phyloP scores from a whole-genome alignment of 2,329 filamentous ascomycete species.

The Tolypocladium endophyticum region DNA sequence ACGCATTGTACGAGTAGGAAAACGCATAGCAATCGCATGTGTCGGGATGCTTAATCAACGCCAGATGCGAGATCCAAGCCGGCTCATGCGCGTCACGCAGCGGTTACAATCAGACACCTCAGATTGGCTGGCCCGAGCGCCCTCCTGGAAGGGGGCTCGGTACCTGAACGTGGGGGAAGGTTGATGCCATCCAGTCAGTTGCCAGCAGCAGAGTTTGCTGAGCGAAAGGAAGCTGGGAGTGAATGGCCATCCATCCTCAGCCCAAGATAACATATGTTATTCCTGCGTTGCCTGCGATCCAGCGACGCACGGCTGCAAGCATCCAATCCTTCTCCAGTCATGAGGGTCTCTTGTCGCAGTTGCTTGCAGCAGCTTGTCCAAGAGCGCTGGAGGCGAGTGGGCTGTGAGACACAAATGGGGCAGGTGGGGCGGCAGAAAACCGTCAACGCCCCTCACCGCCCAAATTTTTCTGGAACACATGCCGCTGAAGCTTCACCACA shows the following conservation, averaged over 20 bases:
- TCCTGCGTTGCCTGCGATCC: neutral
- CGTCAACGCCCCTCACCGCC: slow-evolving; percentile 10
- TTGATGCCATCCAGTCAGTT: no score
- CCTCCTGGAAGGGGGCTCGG: neutral
- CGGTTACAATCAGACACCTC: neutral
- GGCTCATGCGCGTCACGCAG: neutral
- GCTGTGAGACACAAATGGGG: neutral
- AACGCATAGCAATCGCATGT: neutral
- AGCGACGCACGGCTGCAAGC: neutral
- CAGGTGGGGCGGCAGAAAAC: slow-evolving; percentile 11
- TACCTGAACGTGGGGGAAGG: neutral
- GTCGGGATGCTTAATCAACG: neutral
- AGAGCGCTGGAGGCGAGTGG: neutral
- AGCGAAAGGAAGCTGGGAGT: no score
- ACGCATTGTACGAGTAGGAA: no score
- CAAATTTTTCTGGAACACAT: slow-evolving; percentile 12
- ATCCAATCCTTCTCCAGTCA: neutral
- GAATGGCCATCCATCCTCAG: no score
- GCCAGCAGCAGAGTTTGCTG: neutral
- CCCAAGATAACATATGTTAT: neutral
- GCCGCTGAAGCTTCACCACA: slow-evolving; percentile 1
- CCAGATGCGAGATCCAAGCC: neutral
- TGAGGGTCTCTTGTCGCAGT: neutral
- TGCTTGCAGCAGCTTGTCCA: neutral
- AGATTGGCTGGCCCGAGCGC: neutral